Conservation (phyloP, 495 filamentous ascomycete species). For the Penicillium soppii region DNA sequence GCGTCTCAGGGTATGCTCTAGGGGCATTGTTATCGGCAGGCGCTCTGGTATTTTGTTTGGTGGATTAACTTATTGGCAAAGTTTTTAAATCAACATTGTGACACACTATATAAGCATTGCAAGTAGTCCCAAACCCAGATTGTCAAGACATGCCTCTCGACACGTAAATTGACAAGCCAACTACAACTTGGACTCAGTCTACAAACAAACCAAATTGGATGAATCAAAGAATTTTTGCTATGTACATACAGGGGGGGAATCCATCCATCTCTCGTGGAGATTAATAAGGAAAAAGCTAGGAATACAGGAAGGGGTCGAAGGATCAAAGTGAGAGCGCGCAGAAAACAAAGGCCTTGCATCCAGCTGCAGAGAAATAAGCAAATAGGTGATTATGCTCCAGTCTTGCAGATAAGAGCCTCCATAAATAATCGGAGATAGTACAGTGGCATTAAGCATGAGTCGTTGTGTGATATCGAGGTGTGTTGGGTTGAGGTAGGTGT, state of each 20-base stretch:
- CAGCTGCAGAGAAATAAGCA: constrained; percentile 1
- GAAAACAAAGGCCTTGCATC: constrained; percentile 1
- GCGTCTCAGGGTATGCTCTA: constrained; percentile 13
- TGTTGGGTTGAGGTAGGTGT: not conserved
- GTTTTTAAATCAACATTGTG: not conserved
- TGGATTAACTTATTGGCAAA: constrained; percentile 1
- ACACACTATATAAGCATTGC: not conserved
- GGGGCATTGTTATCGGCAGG: constrained; percentile 8
- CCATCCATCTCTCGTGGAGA: constrained; percentile 10
- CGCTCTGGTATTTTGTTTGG: constrained; percentile 3
- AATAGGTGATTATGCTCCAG: constrained; percentile 3
- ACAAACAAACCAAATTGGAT: not conserved
- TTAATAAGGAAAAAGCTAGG: constrained; percentile 21
- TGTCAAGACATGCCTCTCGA: too few species aligned
- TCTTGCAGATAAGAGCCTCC: constrained; percentile 10
- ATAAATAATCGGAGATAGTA: constrained; percentile 7
- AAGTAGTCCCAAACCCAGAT: too few species aligned
- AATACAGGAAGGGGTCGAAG: constrained; percentile 27
- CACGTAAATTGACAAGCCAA: too few species aligned
- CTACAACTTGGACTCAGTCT: too few species aligned
- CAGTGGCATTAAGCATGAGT: constrained; percentile 14
- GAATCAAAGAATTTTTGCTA: constrained; percentile 14
- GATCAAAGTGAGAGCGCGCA: constrained; percentile 3
- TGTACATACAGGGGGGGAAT: constrained; percentile 24
- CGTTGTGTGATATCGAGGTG: not conserved